Conservation (phyloP, 306 rosid species). For the Clitoria ternatea region DNA sequence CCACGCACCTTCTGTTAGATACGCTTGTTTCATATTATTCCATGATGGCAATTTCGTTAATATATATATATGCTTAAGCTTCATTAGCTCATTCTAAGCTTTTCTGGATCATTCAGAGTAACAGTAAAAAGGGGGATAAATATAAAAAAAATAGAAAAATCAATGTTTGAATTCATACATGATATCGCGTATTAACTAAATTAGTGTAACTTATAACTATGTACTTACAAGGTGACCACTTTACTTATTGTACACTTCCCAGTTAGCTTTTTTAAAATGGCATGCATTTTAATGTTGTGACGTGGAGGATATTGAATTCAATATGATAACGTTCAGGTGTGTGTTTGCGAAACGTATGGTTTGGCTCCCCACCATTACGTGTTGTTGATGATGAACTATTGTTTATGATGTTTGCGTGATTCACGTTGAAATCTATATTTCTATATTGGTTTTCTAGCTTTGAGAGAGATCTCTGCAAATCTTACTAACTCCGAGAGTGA, state of each 20-base stretch:
- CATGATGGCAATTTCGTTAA: too few relatives aligned
- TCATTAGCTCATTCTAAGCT: too few relatives aligned
- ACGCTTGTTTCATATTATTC: too few relatives aligned
- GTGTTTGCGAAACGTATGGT: slow-evolving; percentile 38
- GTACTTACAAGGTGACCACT: background rate
- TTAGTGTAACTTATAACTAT: too few relatives aligned
- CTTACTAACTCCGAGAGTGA: slow-evolving; percentile 79
- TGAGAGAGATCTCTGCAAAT: slow-evolving; percentile 74
- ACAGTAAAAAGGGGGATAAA: too few relatives aligned
- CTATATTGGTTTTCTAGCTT: slow-evolving; percentile 44
- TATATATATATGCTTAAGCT: too few relatives aligned
- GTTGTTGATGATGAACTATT: slow-evolving; percentile 68
- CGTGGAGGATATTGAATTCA: slow-evolving; percentile 27
- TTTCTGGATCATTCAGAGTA: too few relatives aligned
- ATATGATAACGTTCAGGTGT: slow-evolving; percentile 48
- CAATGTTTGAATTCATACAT: background rate
- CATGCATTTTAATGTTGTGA: slow-evolving; percentile 21
- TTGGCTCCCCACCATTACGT: slow-evolving; percentile 53
- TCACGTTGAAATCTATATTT: slow-evolving; percentile 70
- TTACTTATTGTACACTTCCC: slow-evolving; percentile 3
- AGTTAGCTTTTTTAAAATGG: slow-evolving; percentile 34
- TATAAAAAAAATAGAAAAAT: too few relatives aligned
- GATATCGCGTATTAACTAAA: too few relatives aligned
- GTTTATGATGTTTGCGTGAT: slow-evolving; percentile 96
- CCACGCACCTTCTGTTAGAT: too few relatives aligned